Conservation (phyloP, 106 monocot species). For the Dioscorea dumetorum region DNA sequence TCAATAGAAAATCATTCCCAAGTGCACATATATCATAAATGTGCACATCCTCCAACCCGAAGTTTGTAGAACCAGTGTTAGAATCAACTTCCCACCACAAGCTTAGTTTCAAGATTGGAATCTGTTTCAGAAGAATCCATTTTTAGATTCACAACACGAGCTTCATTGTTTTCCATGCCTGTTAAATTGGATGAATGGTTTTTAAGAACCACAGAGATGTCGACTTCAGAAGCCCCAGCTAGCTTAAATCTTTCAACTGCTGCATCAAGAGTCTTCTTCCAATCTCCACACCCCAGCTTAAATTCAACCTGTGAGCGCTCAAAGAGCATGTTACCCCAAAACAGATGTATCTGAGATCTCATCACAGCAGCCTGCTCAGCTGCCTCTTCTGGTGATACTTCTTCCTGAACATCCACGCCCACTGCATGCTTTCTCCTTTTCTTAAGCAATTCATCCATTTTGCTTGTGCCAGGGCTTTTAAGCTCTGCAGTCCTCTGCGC, state of each 20-base stretch:
- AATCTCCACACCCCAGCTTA: slow-evolving; percentile 59
- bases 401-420: slow-evolving; percentile 26
- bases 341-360: slow-evolving; percentile 97
- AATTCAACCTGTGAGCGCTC: slow-evolving; percentile 94
- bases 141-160: too few species aligned
- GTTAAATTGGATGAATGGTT: slow-evolving; percentile 67
- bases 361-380: slow-evolving; percentile 79
- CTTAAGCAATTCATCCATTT: slow-evolving; percentile 63
- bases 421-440: slow-evolving; percentile 49
- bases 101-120: too few species aligned
- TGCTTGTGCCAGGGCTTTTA: slow-evolving; percentile 39
- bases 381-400: slow-evolving; percentile 56
- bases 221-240: slow-evolving; percentile 88
- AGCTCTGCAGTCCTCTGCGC: slow-evolving; percentile 70
- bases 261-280: slow-evolving; percentile 83
- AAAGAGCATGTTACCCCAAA: slow-evolving; percentile 98
- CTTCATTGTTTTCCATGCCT: too few species aligned
- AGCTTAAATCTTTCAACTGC: slow-evolving; percentile 89
- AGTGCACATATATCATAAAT: too few species aligned
- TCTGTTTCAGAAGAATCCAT: too few species aligned
- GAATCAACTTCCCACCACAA: too few species aligned
- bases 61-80: too few species aligned
- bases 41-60: too few species aligned
- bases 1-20: too few species aligned
- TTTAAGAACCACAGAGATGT: slow-evolving; percentile 71